Percentiles rank a stretch among this genome's conserved stretches.
Conservation (phyloP, 768 basidiomycete species). For the Leccinum longicurvipes region DNA sequence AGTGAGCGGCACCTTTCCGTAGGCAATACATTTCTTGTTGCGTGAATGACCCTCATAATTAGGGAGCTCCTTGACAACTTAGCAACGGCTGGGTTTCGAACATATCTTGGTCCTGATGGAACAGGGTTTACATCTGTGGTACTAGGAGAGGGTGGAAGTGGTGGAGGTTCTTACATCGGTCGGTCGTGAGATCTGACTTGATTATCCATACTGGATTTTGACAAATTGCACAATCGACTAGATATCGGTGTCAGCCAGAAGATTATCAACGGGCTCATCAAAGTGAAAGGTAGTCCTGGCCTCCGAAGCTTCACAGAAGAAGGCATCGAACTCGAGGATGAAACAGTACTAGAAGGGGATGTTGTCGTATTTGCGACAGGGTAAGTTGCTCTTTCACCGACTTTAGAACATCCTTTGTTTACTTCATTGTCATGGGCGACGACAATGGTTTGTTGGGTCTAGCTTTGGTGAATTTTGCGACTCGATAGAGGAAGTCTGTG, state of each 20-base stretch:
- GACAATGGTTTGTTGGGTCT: neutral
- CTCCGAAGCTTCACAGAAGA: slow-evolving; percentile 26
- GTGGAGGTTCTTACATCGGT: slow-evolving; percentile 42
- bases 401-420: neutral
- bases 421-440: neutral
- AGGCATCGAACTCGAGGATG: slow-evolving; percentile 29
- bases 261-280: slow-evolving; percentile 49
- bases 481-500: slow-evolving; percentile 43
- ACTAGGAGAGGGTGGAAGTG: slow-evolving; percentile 23
- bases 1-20: slow-evolving; percentile 11
- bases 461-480: slow-evolving; percentile 46
- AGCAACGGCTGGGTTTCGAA: too few species aligned
- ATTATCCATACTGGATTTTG: neutral
- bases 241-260: slow-evolving; percentile 41
- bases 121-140: slow-evolving; percentile 32
- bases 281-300: slow-evolving; percentile 39
- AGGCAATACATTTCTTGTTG: too few species aligned
- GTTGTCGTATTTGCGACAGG: slow-evolving; percentile 33
- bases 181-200: neutral
- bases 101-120: slow-evolving; percentile 36
- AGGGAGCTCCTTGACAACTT: slow-evolving; percentile 40
- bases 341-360: slow-evolving; percentile 26
- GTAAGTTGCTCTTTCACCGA: slow-evolving; percentile 12
- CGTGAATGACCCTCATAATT: neutral
- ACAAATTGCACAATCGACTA: slow-evolving; percentile 1